Evolutionary conservation across 495 filamentous ascomycete genomes (phyloP).

Genomic region (Sordaria brevicollis): DNA sequence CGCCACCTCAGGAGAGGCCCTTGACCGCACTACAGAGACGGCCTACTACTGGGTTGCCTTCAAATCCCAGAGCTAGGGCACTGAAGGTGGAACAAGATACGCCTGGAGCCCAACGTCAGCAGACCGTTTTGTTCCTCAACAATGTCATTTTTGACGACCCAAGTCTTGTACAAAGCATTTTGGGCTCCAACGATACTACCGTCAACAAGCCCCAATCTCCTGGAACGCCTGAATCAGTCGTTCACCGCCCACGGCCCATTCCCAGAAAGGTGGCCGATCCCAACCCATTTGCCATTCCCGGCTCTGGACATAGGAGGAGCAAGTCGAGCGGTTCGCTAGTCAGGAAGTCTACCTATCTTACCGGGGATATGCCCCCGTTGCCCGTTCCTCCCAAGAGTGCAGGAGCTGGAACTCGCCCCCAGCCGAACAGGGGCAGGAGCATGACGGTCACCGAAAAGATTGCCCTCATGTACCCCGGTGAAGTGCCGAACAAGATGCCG

Average conservation of each 20-base stretch:
- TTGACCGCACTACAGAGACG: slow-evolving; percentile 36
- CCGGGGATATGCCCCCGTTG: slow-evolving; percentile 20
- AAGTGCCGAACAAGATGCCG: background rate
- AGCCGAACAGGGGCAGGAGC: slow-evolving; percentile 40
- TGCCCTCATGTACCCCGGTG: slow-evolving; percentile 31
- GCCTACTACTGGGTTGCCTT: slow-evolving; percentile 37
- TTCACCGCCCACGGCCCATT: slow-evolving; percentile 44
- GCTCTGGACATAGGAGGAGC: slow-evolving; percentile 26
- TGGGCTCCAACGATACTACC: slow-evolving; percentile 22
- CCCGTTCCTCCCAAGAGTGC: slow-evolving; percentile 35
- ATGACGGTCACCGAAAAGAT: slow-evolving; percentile 47
- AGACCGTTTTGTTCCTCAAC: slow-evolving; percentile 44
- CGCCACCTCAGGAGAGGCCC: slow-evolving; percentile 21
- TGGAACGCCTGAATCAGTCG: slow-evolving; percentile 25
- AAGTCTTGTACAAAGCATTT: slow-evolving; percentile 31
- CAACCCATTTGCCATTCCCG: slow-evolving; percentile 16
- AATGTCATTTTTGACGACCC: slow-evolving; percentile 42
- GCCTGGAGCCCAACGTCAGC: slow-evolving; percentile 19
- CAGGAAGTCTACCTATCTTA: slow-evolving; percentile 33
- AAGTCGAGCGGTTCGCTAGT: slow-evolving; percentile 34
- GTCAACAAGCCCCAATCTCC: slow-evolving; percentile 10
- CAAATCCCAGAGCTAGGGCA: slow-evolving; percentile 37
- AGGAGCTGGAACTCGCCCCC: slow-evolving; percentile 15
- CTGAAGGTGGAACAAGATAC: slow-evolving; percentile 22
- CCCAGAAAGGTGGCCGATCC: slow-evolving; percentile 34